Evolutionary conservation across 1,284 basidiomycete species (phyloP), one percentile per base, ranked within the genome.

Genomic region (Ganoderma boninense): DNA sequence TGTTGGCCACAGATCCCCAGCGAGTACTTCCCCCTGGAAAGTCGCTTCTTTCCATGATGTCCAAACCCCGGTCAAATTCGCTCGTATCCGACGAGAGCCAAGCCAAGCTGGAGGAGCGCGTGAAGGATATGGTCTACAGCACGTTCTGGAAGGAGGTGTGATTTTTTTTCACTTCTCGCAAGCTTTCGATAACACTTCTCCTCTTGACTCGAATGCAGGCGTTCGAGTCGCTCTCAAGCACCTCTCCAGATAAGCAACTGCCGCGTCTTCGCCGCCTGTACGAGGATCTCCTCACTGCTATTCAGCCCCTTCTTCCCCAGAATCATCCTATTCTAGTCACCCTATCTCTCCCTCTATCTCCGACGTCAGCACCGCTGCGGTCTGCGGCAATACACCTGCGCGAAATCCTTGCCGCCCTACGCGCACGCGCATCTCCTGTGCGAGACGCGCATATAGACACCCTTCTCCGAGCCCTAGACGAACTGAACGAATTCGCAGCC

Each of bases 121-220:
- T 94, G 7, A 85, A 86, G 69, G 82, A 86, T 66, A 82, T 87
- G 6, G 86, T 87, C 18, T 88, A 90, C 76, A 82, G 80, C 60
- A 91, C 89, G 7, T 94, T 93, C 76, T 94, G 92, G 92, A 88
- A 90, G 56, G 87, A 92, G 84, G 92, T 92, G 76, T 71, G 81
- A 66, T 38, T 14, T 29, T 26, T 11, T n/a, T 16, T 6, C 1
- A 26, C 11, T n/a, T 40, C 14, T 20, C 16, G 11, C 16, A 5
- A 4, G 1, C 20, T 16, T 11, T n/a, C 20, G 20, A 16, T 52
- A 26, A 54, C n/a, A 14, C 13, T 7, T 0, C n/a, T 26, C 32
- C 62, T 7, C n/a, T 18, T 23, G 44, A n/a, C n/a, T 38, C 5
- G 44, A 29, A 35, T 65, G 11, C 69, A 88, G 87, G 86, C 82